Base-by-base conservation (phyloP, 305 asterid species). In the Solanum chacoense region DNA sequence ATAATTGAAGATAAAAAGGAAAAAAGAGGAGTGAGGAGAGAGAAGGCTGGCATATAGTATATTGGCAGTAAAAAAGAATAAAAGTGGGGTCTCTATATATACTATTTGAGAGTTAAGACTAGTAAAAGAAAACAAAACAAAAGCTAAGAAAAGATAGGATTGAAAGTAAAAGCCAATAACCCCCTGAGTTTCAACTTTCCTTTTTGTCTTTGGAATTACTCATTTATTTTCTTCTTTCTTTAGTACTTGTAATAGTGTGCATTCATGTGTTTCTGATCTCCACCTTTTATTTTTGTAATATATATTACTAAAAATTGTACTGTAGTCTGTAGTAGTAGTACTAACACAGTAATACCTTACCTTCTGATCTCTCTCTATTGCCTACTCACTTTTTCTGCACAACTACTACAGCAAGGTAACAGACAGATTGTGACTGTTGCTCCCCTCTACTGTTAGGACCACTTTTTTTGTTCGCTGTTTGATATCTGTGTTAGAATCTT, bases 161-260 rank as follows among this genome's bases (percentile, higher is more conserved):
- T 89, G 59, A 34, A 92, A 79, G 90, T 73, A 92, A 91, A 88
- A 81, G 85, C 24, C 65, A 73, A 29, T 29, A 85, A 36, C 65
- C 14, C 22, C 74, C 88, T 88, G 84, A 88, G 83, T 90, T 84
- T 78, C 88, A 88, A 91, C 88, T 90, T 91, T 89, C 88, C 87
- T 84, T 77, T 92, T 92, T 92, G 94, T 92, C 93, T 91, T 87
- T 69, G 86, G 84, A 73, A 78, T 55, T 18, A 63, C 71, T 67
- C 87, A 45, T 40, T 31, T 87, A 14, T 29, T 42, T 40, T 38
- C 88, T 8, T 75, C 42, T 86, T 38, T 75, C 67, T 55, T 50
- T 55, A 20, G 24, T 55, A 22, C 77, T 40, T 59, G 59, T 29
- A 83, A 83, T 37, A 83, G 86, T 83, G 35, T 78, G 69, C 88